Base-by-base conservation (phyloP, 495 filamentous ascomycete genomes). In the Thermochaetoides thermophila region DNA sequence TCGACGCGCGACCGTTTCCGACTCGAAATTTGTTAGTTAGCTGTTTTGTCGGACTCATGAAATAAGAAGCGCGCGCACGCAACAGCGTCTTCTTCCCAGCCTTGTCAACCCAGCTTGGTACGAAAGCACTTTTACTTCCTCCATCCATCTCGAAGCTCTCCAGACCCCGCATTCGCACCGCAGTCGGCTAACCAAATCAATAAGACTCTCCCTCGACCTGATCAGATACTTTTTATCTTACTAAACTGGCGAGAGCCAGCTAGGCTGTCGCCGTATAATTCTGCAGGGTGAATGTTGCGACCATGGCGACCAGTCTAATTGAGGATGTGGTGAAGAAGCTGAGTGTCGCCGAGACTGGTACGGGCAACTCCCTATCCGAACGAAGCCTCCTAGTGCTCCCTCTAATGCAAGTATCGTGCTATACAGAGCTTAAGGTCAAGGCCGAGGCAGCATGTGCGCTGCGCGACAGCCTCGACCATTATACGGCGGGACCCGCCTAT, bases 401-500 rank as follows among this genome's bases (percentile, higher is more conserved):
- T 34, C 7, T 23, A 9, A 18, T 30, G 9, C 12, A 6, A 17
- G 17, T 19, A n/a, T 21, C 13, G 8, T 29, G 16, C 25, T 42
- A 39, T 36, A 20, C 43, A 89, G 85, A 91, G 58, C 52, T 77
- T 28, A 80, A 81, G 55, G 56, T 74, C 41, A 80, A 81, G 57
- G 68, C 76, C 31, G 78, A 81, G 50, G 67, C 79, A 34, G 81
- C 84, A 26, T 71, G 73, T 35, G 75, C 87, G 43, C 57, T 93
- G 42, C 77, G 86, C 45, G 85, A 95, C 58, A 81, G 64, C 44
- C 78, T 91, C 42, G 86, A 95, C 39, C 67, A 71, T 33, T 72
- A 69, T 47, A 61, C 61, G 9, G 56, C 55, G 28, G 65, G 66
- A 17, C 55, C 55, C 5, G 53, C 61, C 43, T 96, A 96, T 51